phyloP scores from a whole-genome alignment of 1,139 yeast species.

The Yamadazyma mexicana region DNA sequence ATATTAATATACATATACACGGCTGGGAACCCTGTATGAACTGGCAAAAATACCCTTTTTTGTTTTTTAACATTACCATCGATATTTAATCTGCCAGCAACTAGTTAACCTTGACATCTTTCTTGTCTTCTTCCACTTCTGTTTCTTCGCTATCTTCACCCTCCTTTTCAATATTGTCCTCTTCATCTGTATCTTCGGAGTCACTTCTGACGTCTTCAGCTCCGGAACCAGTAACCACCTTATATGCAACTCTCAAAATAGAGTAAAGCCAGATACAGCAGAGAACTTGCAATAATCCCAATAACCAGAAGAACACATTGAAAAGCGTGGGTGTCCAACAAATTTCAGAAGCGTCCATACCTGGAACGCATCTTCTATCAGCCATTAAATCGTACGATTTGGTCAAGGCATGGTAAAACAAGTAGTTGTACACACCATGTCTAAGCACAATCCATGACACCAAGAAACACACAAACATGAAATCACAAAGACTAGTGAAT shows the following conservation, averaged over 20 bases:
- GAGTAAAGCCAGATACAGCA: slow-evolving; percentile 74
- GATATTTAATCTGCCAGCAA: too few species aligned
- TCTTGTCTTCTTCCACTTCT: slow-evolving; percentile 7
- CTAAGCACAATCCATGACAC: slow-evolving; percentile 69
- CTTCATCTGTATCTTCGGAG: slow-evolving; percentile 43
- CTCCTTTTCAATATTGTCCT: slow-evolving; percentile 6
- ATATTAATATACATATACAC: slow-evolving; percentile 8
- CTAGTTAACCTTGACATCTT: background rate
- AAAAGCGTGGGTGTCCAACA: slow-evolving; percentile 63
- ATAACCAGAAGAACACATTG: slow-evolving; percentile 51
- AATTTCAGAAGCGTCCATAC: slow-evolving; percentile 25
- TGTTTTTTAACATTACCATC: background rate
- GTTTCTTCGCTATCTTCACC: slow-evolving; percentile 5
- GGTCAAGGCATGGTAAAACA: slow-evolving; percentile 54
- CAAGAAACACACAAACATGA: slow-evolving; percentile 66
- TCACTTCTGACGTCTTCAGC: slow-evolving; percentile 86
- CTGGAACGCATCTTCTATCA: slow-evolving; percentile 36
- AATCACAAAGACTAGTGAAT: slow-evolving; percentile 59
- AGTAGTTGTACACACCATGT: slow-evolving; percentile 72
- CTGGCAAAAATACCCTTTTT: background rate
- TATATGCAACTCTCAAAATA: slow-evolving; percentile 67
- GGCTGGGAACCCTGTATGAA: background rate
- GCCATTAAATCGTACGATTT: slow-evolving; percentile 38
- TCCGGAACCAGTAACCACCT: slow-evolving; percentile 67
- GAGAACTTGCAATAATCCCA: slow-evolving; percentile 67